phyloP scores from a whole-genome alignment of 495 filamentous ascomycete species.

The Podospora didyma region DNA sequence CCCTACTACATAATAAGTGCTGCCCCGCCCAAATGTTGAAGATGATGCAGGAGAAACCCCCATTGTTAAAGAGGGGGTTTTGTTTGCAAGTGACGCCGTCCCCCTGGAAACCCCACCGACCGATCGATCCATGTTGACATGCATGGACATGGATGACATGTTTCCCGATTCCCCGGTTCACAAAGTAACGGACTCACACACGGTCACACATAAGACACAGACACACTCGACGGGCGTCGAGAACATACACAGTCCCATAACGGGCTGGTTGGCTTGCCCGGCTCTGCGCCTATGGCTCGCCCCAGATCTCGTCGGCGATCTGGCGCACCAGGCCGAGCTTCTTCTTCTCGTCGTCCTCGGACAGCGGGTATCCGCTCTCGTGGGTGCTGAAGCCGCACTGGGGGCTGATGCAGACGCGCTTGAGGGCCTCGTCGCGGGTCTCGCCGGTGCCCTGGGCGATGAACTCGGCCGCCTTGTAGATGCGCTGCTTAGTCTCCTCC shows the following conservation, averaged over 20 bases:
- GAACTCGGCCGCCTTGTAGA: constrained; percentile 64
- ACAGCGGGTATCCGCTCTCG: constrained; percentile 62
- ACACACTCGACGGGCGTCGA: no score
- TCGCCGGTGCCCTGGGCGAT: constrained; percentile 66
- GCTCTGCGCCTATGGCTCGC: constrained; percentile 54
- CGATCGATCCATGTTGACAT: not conserved
- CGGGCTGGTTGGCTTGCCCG: no score
- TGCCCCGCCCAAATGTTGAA: constrained; percentile 13
- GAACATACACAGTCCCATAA: no score
- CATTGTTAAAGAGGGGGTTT: not conserved
- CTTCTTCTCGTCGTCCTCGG: constrained; percentile 62
- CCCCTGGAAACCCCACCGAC: not conserved
- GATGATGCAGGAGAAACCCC: constrained; percentile 9
- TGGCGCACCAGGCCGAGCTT: constrained; percentile 65
- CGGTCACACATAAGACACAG: no score
- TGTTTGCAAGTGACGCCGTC: not conserved
- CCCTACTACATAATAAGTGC: not conserved
- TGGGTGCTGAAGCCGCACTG: constrained; percentile 81
- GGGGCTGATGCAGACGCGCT: constrained; percentile 66
- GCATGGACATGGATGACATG: not conserved
- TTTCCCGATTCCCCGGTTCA: not conserved
- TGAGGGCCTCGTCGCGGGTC: constrained; percentile 59
- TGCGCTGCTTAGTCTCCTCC: constrained; percentile 65
- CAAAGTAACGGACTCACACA: no score
- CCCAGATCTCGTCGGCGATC: constrained; percentile 68